Base-by-base conservation (phyloP, 495 filamentous ascomycete genomes). In the Trichoderma reesei region DNA sequence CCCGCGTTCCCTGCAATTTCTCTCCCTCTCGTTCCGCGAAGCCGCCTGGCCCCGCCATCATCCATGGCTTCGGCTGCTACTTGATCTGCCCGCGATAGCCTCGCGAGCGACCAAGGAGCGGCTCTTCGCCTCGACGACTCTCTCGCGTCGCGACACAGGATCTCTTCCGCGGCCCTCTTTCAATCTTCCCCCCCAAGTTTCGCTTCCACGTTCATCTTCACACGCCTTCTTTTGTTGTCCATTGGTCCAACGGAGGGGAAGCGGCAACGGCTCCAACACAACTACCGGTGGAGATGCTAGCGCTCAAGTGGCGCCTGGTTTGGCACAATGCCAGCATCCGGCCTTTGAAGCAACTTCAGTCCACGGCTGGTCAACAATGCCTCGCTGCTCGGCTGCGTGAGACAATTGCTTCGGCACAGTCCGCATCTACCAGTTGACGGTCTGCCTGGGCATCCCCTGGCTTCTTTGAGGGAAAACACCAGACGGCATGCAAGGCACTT, bases 51-150 rank as follows among this genome's bases (percentile, higher is more conserved):
- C 51, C 51, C 51, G 51, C 51, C 51, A 56, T 34, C 51, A 31
- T 56, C n/a, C n/a, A n/a, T n/a, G n/a, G n/a, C n/a, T n/a, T n/a
- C n/a, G n/a, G n/a, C n/a, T n/a, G n/a, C n/a, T n/a, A n/a, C n/a
- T n/a, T n/a, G 13, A 26, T n/a, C 41, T 34, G 7, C 36, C 33
- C 36, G 11, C 16, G 33, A 56, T 34, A 34, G 51, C 51, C 51
- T 56, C 41, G 16, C 39, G 11, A 61, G 59, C 59, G n/a, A 39
- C 59, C 59, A 41, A 39, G 59, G n/a, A 61, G 36, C 41, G 6
- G 59, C 62, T 31, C 31, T 51, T 51, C 14, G 3, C 31, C 7
- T 16, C 26, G 36, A 39, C 13, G 20, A 3, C 61, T 46, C 2
- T 36, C 61, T n/a, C n/a, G n/a, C n/a, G n/a, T n/a, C n/a, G n/a